Conservation (phyloP, 805 yeast genomes). For the Candida schatavii region DNA sequence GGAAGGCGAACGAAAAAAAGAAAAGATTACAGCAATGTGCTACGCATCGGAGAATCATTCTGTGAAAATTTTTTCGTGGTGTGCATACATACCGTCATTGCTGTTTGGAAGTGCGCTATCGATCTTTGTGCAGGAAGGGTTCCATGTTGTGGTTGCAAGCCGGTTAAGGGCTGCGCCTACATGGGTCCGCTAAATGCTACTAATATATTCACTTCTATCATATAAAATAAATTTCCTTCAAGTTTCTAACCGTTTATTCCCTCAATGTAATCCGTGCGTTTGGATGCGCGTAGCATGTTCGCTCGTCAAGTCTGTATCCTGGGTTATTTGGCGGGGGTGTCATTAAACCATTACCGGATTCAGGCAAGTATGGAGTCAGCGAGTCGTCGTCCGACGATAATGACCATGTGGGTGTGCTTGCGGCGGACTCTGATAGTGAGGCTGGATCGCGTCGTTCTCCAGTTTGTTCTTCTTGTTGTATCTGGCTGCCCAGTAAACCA, state of each 20-base stretch:
- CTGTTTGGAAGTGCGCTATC: too few species aligned
- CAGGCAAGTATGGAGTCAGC: conserved; percentile 26
- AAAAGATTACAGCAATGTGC: background rate
- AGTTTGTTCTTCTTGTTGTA: conserved; percentile 4
- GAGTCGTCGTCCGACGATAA: conserved; percentile 14
- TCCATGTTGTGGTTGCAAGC: background rate
- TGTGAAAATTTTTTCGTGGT: background rate
- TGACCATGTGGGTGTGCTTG: background rate
- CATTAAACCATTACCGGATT: conserved; percentile 26
- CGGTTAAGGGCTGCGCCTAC: too few species aligned
- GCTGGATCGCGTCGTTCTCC: conserved; percentile 12
- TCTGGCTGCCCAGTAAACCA: conserved; percentile 7
- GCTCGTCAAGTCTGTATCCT: conserved; percentile 25
- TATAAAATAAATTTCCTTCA: too few species aligned
- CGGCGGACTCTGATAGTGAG: background rate
- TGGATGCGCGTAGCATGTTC: conserved; percentile 44
- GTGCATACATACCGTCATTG: too few species aligned
- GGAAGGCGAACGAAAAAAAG: background rate
- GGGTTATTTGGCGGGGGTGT: conserved; percentile 26
- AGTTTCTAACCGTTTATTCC: background rate
- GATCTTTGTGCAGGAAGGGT: too few species aligned
- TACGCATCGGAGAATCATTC: background rate
- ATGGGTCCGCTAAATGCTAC: too few species aligned
- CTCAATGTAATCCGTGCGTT: conserved; percentile 29
- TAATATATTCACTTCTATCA: too few species aligned